phyloP scores from a whole-genome alignment of 257 asterid species.

The Nicotiana noctiflora region DNA sequence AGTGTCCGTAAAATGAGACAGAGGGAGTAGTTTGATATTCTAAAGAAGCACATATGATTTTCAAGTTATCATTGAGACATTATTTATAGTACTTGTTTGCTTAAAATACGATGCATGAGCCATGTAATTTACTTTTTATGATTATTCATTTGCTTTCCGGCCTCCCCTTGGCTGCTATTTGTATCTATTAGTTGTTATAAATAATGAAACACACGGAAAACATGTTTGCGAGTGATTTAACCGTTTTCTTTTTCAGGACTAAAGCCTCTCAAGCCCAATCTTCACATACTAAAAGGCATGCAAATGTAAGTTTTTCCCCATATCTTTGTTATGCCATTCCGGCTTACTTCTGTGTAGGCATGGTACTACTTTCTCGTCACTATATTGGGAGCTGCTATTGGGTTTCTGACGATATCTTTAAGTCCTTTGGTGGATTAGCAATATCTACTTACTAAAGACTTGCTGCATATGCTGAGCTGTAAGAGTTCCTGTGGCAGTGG shows the following conservation, averaged over 20 bases:
- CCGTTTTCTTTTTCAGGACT: not conserved
- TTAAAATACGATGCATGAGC: not conserved
- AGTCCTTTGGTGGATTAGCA: not conserved
- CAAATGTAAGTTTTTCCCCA: constrained; percentile 1
- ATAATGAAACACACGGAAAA: not conserved
- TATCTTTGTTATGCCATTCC: not conserved
- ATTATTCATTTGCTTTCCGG: not conserved
- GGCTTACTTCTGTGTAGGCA: not conserved
- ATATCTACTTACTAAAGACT: not conserved
- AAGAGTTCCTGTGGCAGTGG: no score
- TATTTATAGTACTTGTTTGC: not conserved
- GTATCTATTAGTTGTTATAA: not conserved
- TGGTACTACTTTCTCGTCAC: not conserved
- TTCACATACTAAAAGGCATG: not conserved
- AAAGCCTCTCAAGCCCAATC: constrained; percentile 12
- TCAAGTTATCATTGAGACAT: not conserved
- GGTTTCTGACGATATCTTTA: not conserved
- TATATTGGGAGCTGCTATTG: not conserved
- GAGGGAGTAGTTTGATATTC: not conserved
- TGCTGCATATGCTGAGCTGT: no score
- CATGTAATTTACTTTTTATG: not conserved
- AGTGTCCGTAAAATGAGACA: no score
- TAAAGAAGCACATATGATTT: not conserved
- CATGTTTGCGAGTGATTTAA: no score
- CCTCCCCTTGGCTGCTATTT: constrained; percentile 2